Conservation (phyloP, 1,139 yeast genomes). For the Scheffersomyces insectosa region DNA sequence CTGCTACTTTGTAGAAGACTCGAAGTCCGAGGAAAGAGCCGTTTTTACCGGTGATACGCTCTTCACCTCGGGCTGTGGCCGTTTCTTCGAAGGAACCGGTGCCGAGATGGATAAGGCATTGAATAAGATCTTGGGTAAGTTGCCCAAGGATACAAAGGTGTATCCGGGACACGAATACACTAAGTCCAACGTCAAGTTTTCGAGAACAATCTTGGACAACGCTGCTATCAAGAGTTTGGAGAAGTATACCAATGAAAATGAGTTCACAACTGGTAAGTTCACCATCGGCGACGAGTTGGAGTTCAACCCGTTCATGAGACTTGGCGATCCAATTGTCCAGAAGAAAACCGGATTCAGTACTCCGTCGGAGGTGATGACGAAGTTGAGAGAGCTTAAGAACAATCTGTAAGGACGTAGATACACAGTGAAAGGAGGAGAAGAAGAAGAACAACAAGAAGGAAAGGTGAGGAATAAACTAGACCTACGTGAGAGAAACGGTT, state of each 20-base stretch:
- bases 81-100: slow-evolving; percentile 92
- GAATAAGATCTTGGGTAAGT: slow-evolving; percentile 52
- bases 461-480: too few relatives aligned
- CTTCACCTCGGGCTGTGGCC: slow-evolving; percentile 93
- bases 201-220: slow-evolving; percentile 60
- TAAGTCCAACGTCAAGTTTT: slow-evolving; percentile 73
- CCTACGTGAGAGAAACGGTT: too few relatives aligned
- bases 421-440: too few relatives aligned
- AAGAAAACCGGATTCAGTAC: slow-evolving; percentile 40
- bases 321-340: slow-evolving; percentile 57
- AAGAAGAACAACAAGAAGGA: too few relatives aligned
- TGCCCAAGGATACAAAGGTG: slow-evolving; percentile 72
- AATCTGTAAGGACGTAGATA: slow-evolving; percentile 4
- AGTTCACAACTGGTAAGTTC: slow-evolving; percentile 78
- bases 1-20: slow-evolving; percentile 76
- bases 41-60: slow-evolving; percentile 96
- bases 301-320: slow-evolving; percentile 89
- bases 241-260: slow-evolving; percentile 52
- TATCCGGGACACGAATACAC: slow-evolving; percentile 98
- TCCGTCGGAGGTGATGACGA: slow-evolving; percentile 60
- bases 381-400: slow-evolving; percentile 72
- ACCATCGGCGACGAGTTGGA: slow-evolving; percentile 80
- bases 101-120: slow-evolving; percentile 76
- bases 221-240: slow-evolving; percentile 56
- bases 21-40: slow-evolving; percentile 59